Evolutionary conservation across 192 early-diverging fungal genomes (phyloP).

Genomic region (Coemansia sp.): DNA sequence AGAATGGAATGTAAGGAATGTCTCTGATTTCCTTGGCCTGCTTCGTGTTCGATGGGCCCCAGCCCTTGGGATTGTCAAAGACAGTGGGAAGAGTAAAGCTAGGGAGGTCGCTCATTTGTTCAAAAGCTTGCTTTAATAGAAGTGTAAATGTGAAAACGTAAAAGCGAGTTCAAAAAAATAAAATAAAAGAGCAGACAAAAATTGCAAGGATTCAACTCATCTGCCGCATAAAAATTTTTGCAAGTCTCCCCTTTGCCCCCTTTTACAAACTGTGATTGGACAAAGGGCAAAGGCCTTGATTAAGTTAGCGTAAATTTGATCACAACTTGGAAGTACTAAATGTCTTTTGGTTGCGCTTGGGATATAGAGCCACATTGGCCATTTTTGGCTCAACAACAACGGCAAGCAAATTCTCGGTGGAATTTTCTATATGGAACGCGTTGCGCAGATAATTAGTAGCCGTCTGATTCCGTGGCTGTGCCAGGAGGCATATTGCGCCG

Average conservation of each 20-base stretch:
- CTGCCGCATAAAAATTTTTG: conserved; percentile 1
- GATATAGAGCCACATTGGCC: too few relatives aligned
- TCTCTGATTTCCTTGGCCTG: conserved; percentile 69
- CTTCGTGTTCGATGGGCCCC: conserved; percentile 79
- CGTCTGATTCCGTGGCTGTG: too few relatives aligned
- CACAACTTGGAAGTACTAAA: background rate
- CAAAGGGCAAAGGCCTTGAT: background rate
- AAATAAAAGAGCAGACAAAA: background rate
- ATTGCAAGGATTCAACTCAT: background rate
- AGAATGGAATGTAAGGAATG: conserved; percentile 95
- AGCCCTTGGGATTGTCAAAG: conserved; percentile 82
- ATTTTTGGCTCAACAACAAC: too few relatives aligned
- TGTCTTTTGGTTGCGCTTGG: background rate
- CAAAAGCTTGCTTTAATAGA: background rate
- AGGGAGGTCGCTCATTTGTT: conserved; percentile 54
- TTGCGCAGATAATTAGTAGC: too few relatives aligned
- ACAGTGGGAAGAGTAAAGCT: conserved; percentile 80
- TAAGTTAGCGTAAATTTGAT: background rate
- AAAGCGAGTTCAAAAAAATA: conserved; percentile 9
- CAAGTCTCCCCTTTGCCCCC: background rate
- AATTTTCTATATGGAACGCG: too few relatives aligned
- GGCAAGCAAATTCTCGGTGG: too few relatives aligned
- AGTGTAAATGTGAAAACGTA: background rate
- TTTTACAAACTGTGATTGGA: too few relatives aligned
- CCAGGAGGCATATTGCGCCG: too few relatives aligned